These are phyloP conservation scores for Sarocladium kiliense DNA, from an alignment of 2,329 filamentous ascomycete species.

Conservation along the genomic window DNA sequence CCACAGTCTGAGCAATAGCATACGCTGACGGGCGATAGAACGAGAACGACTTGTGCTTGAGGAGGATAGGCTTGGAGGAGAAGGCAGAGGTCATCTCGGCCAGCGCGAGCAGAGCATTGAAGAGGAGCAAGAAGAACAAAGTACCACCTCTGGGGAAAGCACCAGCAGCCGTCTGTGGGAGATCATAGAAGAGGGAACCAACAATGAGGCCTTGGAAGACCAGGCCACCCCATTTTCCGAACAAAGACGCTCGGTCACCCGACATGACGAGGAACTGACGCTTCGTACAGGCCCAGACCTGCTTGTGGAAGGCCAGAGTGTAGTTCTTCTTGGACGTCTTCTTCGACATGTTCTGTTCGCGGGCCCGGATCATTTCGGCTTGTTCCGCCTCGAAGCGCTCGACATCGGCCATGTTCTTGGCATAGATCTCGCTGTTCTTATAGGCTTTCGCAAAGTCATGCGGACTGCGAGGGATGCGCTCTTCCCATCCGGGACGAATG, in stretches of 20 bases:
- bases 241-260: constrained; percentile 69
- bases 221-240: constrained; percentile 77
- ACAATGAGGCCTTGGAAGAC: constrained; percentile 71
- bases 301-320: constrained; percentile 68
- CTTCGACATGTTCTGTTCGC: constrained; percentile 58
- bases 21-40: constrained; percentile 60
- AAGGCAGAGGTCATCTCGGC: constrained; percentile 67
- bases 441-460: constrained; percentile 64
- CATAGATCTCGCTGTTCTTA: constrained; percentile 55
- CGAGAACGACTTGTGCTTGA: constrained; percentile 66
- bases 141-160: constrained; percentile 54
- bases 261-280: constrained; percentile 76
- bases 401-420: constrained; percentile 56
- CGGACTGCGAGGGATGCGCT: constrained; percentile 62
- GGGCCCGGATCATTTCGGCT: constrained; percentile 37
- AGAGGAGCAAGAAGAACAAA: constrained; percentile 48
- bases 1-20: constrained; percentile 50
- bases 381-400: constrained; percentile 59
- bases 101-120: constrained; percentile 62
- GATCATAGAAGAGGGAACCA: constrained; percentile 72
- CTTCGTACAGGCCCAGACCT: constrained; percentile 65
- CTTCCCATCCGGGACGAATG: constrained; percentile 61
- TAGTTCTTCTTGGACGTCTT: constrained; percentile 65
- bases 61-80: constrained; percentile 56
- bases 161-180: constrained; percentile 52